Base-by-base conservation (phyloP, 2,329 filamentous ascomycete genomes). In the Venturia pyrina region DNA sequence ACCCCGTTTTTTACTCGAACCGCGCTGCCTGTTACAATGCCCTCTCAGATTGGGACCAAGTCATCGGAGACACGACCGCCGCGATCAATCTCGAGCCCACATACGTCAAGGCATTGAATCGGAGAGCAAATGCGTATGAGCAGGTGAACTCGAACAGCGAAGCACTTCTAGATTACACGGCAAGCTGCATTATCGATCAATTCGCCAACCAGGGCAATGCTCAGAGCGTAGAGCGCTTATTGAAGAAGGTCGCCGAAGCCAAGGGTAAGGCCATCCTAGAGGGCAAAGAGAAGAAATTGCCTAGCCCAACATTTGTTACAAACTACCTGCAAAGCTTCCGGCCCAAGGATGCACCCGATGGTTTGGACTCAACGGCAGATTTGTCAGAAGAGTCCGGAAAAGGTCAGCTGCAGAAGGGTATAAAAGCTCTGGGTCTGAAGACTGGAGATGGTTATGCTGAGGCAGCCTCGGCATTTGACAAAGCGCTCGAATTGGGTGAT, bases 261-360 rank as follows among this genome's bases (percentile, higher is more conserved):
- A 97, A 97, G 82, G 93, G 90, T 69, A 92, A 93, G 80, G 87
- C 87, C 69, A 96, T 99, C 74, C 83, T 99, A 65, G 86, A 84
- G 72, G 84, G 84, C 67, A 93, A 93, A 78, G 84, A 85, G 72
- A 89, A 91, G 80, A 93, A 91, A 80, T 85, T 99, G 63, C 95
- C 95, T 24, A 97, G 93, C 78, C 89, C 95, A 40, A 97, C 93
- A 15, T 99, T 98, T 72, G 93, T 99, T 70, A 91, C 92, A 75
- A 99, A 99, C 83, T 99, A 99, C 78, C 88, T 99, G 41, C 93
- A 98, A 80, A 98, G 93, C 81, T 99, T 99, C 89, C 89, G 95
- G 68, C 83, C 87, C 67, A 90, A 89, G 80, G 82, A 87, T 61
- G 85, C 91, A 1, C 93, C 95, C 4, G 86, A 83, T 68, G 93